Percentiles rank a stretch among this genome's conserved stretches.
Conservation (phyloP, 1,284 basidiomycete species). For the Cryptococcus sp. region DNA sequence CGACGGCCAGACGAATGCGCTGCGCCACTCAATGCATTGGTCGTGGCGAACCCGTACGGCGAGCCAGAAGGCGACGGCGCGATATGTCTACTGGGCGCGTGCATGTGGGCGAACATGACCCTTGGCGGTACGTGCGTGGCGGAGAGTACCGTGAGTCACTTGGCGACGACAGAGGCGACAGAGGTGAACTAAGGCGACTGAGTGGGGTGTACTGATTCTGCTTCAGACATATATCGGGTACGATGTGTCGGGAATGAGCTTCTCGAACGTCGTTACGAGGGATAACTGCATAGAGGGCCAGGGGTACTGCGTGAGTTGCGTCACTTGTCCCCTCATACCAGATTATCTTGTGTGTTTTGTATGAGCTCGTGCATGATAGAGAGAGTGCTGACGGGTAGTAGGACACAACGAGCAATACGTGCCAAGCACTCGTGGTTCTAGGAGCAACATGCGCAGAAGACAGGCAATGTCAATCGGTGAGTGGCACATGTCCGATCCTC, state of each 20-base stretch:
- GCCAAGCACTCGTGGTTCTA: constrained; percentile 13
- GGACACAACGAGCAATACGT: constrained; percentile 16
- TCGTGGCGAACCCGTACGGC: constrained; percentile 14
- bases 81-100: constrained; percentile 28
- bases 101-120: constrained; percentile 23
- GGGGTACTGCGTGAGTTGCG: constrained; percentile 29
- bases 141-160: constrained; percentile 26
- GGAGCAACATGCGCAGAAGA: constrained; percentile 16
- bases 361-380: background rate
- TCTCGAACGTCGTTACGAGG: constrained; percentile 20
- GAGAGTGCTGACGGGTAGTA: background rate
- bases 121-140: constrained; percentile 19
- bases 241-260: constrained; percentile 22
- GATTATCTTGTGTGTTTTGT: too few species aligned
- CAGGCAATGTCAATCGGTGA: constrained; percentile 28
- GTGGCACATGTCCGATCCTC: too few species aligned
- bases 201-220: background rate
- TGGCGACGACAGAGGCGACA: background rate
- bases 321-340: background rate
- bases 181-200: too few species aligned
- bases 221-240: constrained; percentile 31
- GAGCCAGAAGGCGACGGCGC: constrained; percentile 14
- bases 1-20: constrained; percentile 20
- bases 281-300: constrained; percentile 31
- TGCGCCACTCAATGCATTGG: constrained; percentile 7